Conservation (phyloP, 352 stramenopile genomes). For the Phytophthora ohioensis region DNA sequence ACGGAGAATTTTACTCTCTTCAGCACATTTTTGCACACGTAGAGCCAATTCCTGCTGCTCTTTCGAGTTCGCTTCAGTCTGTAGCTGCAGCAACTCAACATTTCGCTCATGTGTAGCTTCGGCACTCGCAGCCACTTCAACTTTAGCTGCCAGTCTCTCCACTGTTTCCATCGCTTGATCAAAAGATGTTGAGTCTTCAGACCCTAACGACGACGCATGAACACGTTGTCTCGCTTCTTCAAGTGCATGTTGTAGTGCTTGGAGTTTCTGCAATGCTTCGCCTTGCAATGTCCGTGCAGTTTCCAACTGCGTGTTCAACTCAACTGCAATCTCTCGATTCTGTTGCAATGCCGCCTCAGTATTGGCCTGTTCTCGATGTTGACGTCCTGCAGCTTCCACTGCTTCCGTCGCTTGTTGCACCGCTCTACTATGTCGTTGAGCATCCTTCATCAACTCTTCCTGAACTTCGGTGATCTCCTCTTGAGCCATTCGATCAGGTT, state of each 20-base stretch:
- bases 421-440: constrained; percentile 48
- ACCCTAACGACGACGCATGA: constrained; percentile 38
- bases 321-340: constrained; percentile 32
- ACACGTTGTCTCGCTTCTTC: constrained; percentile 45
- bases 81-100: constrained; percentile 37
- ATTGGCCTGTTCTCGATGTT: constrained; percentile 39
- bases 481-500: constrained; percentile 74
- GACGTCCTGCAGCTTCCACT: constrained; percentile 45
- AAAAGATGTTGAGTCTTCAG: constrained; percentile 20
- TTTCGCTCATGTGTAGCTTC: constrained; percentile 56
- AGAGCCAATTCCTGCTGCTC: constrained; percentile 44
- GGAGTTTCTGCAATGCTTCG: constrained; percentile 37
- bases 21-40: constrained; percentile 36
- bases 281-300: constrained; percentile 36
- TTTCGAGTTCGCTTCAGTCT: constrained; percentile 25
- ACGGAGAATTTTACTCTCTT: constrained; percentile 53
- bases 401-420: constrained; percentile 59
- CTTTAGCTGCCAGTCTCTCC: constrained; percentile 59
- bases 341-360: constrained; percentile 47
- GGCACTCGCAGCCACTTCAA: constrained; percentile 57
- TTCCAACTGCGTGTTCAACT: constrained; percentile 45
- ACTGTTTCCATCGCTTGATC: constrained; percentile 40
- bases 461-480: constrained; percentile 84
- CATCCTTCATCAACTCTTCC: constrained; percentile 52
- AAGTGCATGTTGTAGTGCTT: constrained; percentile 41